Base-by-base conservation (phyloP, 164 flowering plant species). In the Cinnamomum micranthum region DNA sequence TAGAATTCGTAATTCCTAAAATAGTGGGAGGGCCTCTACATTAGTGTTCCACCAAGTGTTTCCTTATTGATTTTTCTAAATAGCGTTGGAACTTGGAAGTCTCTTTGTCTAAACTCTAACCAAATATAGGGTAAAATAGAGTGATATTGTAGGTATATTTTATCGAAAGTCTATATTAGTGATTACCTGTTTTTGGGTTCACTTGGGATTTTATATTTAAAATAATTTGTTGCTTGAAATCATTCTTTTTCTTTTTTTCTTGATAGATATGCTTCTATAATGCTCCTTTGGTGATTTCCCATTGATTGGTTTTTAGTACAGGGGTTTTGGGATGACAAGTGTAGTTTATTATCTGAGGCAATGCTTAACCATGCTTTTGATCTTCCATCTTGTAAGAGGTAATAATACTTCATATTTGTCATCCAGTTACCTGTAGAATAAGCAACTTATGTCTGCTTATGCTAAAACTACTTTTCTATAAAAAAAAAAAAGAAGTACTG, bases 301-400 rank as follows among this genome's bases (percentile, higher is more conserved):
- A 65, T 71, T 41, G 25, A 33, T 73, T 24, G 4, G 2, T 62
- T 65, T 14, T 19, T 68, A 23, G 55, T 82, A 70, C 80, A 89
- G 87, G 76, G 71, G 6, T 78, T 83, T 19, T 73, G 78, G 78
- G 71, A 47, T 24, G 87, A 80, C 52, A 79, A 78, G 55, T 71
- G 73, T 84, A 86, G 65, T 69, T 58, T 73, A 24, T 73, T 83
- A 65, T 76, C 77, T 23, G 86, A 86, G 59, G 68, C 25, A 63
- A 74, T 86, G 77, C 75, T 82, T n/a, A 88, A 84, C 75, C 62
- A 80, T 78, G 86, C 86, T 71, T 84, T 79, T 74, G 79, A 81
- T 69, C 84, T 90, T 78, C 88, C 86, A 78, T 87, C 88, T 69
- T 78, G 73, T 80, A 59, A 58, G 68, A 84, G 83, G 89, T 86